Base-by-base conservation (phyloP, 805 yeast species). In the Wickerhamiella bombiphila region DNA sequence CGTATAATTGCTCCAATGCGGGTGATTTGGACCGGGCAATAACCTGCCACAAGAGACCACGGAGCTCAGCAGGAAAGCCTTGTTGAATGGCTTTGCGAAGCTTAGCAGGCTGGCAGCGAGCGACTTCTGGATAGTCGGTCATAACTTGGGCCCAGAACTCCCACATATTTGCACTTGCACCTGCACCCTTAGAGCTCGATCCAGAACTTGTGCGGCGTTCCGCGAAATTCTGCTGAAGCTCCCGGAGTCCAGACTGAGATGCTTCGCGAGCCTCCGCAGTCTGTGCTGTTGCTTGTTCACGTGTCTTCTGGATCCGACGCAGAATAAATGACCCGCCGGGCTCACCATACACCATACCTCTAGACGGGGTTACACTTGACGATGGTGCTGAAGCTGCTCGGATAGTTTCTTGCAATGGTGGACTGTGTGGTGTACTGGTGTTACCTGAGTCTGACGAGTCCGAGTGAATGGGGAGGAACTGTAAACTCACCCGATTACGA, bases 31-130 rank as follows among this genome's bases (percentile, higher is more conserved):
- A 77, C 44, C 74, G 72, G 14, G 94, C 69, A 39, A 85, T 76
- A 35, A 83, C 64, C 59, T 86, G 96, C 98, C 98, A 88, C 16
- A 88, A 70, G 46, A 86, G 74, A 2, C 95, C 94, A 45, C 97
- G 65, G 36, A 88, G 66, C 45, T 80, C 91, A 32, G 69, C 61
- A 11, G 98, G 97, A 29, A 88, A 76, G 35, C 97, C 97, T 7
- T 62, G 60, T 16, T 76, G 67, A 15, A 91, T 70, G 32, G 79
- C 74, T 28, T 58, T 53, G 33, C 75, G 68, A 41, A 88, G 64
- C 44, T 65, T 65, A 11, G 67, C 67, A 0, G 86, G 76, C 19
- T 73, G 72, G 16, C 67, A 61, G 37, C 69, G 64, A 2, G 85
- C 85, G 6, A 79, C 74, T 0, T 57, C 53, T n/a, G 74, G 65